Evolutionary conservation across 2,329 filamentous ascomycete genomes (phyloP), one percentile per base, ranked within the genome.

Genomic region (Fusarium nematophilum): DNA sequence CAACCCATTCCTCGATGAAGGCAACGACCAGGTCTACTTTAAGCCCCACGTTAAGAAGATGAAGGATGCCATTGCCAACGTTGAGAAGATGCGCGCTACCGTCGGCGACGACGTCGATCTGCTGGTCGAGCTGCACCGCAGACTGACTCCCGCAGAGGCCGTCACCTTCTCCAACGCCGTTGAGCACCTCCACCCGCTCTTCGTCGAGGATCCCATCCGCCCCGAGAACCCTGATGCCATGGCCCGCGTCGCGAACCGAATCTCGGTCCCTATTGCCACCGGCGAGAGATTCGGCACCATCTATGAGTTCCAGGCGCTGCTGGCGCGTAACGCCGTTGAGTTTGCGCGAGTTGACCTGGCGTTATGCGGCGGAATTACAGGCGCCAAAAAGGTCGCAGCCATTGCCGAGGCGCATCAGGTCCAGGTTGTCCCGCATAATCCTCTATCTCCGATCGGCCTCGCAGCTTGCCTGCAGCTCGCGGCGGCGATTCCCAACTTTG

Each of bases 191-290:
- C 36, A 14, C 11, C 46, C 46, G 6, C 17, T 54, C 30, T 44
- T 59, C 14, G 44, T 59, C 17, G 56, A 59, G 40, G 56, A 59
- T n/a, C 56, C 56, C 5, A 54, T 59, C 36, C 45, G 50, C 3
- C 49, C 56, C 9, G 56, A 59, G 45, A 59, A 52, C 46, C 33
- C 44, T 10, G 56, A 51, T 15, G 56, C 49, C n/a, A 59, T 59
- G 45, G 49, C 50, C 10, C 51, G 49, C 21, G 45, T 59, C 13
- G 45, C 56, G 3, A 15, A 39, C 25, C 43, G 40, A 10, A 57
- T 51, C 38, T 21, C 36, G 13, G 40, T 47, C 6, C 57, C 57
- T 8, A 42, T 60, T 9, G 57, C n/a, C 5, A 46, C 46, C 1
- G 57, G 52, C 9, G 57, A 59, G 43, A 27, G 57, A 4, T 49